A percentile compares a stretch with the other conserved stretches of the same genome.
These are phyloP conservation scores for Podospora didyma DNA, from an alignment of 495 filamentous ascomycete species.

Conservation along the genomic window DNA sequence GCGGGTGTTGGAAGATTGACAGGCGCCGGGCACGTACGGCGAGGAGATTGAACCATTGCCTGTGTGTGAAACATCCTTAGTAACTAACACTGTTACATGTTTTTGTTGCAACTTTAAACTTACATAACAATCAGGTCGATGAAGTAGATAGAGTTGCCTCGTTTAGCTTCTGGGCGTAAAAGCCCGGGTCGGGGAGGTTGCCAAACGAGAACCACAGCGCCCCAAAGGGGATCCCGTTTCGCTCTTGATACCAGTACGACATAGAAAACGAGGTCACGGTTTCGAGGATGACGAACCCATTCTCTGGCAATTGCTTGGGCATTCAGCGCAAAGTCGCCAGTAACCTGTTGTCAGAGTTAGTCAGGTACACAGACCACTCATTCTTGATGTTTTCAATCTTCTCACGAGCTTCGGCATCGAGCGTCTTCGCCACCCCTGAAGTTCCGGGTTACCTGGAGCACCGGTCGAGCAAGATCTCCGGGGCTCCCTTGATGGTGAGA, in stretches of 20 bases:
- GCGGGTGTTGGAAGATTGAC: slow-evolving; percentile 62
- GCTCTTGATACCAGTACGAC: slow-evolving; percentile 61
- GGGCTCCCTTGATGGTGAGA: slow-evolving; percentile 64
- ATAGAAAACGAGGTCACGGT: slow-evolving; percentile 59
- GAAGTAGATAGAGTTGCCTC: slow-evolving; percentile 65
- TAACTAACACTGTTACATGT: too few species aligned
- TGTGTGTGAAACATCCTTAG: slow-evolving; percentile 14
- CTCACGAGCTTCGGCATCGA: slow-evolving; percentile 34
- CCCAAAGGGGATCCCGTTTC: slow-evolving; percentile 53
- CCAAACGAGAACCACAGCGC: slow-evolving; percentile 60
- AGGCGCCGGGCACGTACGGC: slow-evolving; percentile 60
- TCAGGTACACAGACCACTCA: slow-evolving; percentile 46
- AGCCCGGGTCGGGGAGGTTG: slow-evolving; percentile 41
- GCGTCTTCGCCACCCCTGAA: slow-evolving; percentile 41
- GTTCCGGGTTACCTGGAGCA: slow-evolving; percentile 47
- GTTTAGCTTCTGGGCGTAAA: slow-evolving; percentile 45
- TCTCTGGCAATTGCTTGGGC: slow-evolving; percentile 64
- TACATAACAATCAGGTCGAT: slow-evolving; percentile 68
- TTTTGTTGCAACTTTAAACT: too few species aligned
- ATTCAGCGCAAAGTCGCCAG: slow-evolving; percentile 69
- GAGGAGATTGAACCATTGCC: slow-evolving; percentile 69
- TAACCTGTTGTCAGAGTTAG: slow-evolving; percentile 39
- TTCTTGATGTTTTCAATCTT: slow-evolving; percentile 54
- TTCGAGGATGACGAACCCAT: slow-evolving; percentile 59
- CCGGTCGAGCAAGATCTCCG: slow-evolving; percentile 56